Base-by-base conservation (phyloP, 225 moss, liverwort and hornwort genomes). In the Neckera pumila region DNA sequence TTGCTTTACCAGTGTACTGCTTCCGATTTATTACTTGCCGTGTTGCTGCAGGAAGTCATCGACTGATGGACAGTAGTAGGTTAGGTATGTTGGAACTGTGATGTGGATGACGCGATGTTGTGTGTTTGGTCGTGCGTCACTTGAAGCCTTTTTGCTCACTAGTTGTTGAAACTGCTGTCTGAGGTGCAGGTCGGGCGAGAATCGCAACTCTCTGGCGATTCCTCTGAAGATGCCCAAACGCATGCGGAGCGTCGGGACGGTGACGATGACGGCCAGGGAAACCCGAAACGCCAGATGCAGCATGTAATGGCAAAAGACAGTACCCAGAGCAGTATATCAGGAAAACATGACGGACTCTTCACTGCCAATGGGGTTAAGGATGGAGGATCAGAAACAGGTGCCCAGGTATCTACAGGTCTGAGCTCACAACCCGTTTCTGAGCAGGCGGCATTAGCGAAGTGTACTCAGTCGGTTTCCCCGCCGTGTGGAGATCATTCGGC, bases 171-270 rank as follows among this genome's bases (percentile, higher is more conserved):
- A 54, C 64, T 53, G 49, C 38, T 81, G 56, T 76, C 14, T 70
- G 45, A 73, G 86, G n/a, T 92, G 90, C 92, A 92, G 94, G 91
- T 86, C 21, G 82, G 83, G 60, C 80, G 82, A 60, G 89, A 87
- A 72, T 45, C 85, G 53, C 85, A 75, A 75, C 64, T 34, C 12
- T 53, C 79, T 30, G 72, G 70, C 33, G 87, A 87, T 89, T 80
- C 89, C 62, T 51, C 84, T 31, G 89, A 66, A 85, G 90, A 76
- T 62, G 42, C 51, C 51, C 88, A 87, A 86, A 67, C 85, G 42
- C 87, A 60, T 47, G 71, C 75, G 72, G 89, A 82, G 79, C 51
- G 73, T 59, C 38, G 33, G 54, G 86, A 66, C 20, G 89, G 80
- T 43, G 82, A 79, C 20, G 89, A 56, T 36, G 90, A 71, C 66